Evolutionary conservation across 225 moss, liverwort and hornwort species (phyloP), one percentile per base, ranked within the genome.

Genomic region (Pseudisothecium myosuroides): DNA sequence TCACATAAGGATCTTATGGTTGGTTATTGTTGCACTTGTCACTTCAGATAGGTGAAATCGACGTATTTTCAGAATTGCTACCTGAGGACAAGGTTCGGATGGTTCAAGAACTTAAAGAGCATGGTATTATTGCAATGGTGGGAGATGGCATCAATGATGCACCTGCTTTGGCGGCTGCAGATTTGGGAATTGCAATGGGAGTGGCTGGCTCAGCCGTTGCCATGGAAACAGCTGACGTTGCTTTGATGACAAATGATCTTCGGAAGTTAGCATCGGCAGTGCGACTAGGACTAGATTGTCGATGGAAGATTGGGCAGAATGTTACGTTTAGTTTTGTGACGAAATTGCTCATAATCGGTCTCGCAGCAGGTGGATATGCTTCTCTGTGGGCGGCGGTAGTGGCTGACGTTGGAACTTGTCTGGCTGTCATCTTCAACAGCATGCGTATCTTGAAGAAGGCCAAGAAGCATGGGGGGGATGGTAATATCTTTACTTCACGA

Each of bases 71-170:
- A 82, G 95, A 97, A 82, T 95, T 98, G 80, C 93, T 98, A 77
- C 98, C 97, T 16, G 97, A 96, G 90, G 95, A 98, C 89, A 98
- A 98, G 91, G 97, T 98, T 83, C 89, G 90, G 82, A 92, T 93
- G 71, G 93, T 98, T 59, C 92, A 92, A 92, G 96, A 96, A 68
- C 90, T 98, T 32, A 98, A 94, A 90, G 91, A 55, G 73, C 79
- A 88, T 72, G 96, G 96, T 80, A 79, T 94, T 34, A 91, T 94
- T 64, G 98, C 96, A 61, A 98, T 98, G 98, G 96, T 98, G 88
- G 98, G 97, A 71, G 98, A 98, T 89, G 97, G 98, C 89, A 97
- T 98, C 71, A 98, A 98, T 86, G 97, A 98, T 91, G 98, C 97
- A 82, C 96, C 97, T 84, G 98, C 98, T 75, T 90, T 98, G 90